Conservation (phyloP, 1,284 basidiomycete genomes). For the Flammula alnicola region DNA sequence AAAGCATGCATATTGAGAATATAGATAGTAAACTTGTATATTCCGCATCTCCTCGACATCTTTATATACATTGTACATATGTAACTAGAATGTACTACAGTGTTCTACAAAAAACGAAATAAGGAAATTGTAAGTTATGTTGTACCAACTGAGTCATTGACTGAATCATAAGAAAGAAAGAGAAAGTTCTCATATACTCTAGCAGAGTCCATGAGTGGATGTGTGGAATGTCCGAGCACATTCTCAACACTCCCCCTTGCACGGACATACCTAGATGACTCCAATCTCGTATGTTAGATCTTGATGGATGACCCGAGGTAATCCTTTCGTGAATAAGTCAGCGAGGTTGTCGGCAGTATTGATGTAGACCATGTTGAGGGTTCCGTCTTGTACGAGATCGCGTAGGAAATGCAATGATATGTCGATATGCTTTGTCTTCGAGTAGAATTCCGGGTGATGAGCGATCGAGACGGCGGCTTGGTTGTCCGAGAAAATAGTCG, state of each 20-base stretch:
- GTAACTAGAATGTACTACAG: too few species aligned
- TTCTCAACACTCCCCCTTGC: conserved; percentile 27
- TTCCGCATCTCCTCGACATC: too few species aligned
- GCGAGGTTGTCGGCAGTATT: conserved; percentile 21
- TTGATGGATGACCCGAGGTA: conserved; percentile 15
- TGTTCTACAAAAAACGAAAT: too few species aligned
- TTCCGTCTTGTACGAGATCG: conserved; percentile 24
- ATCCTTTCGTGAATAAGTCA: conserved; percentile 28
- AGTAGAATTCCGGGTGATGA: conserved; percentile 34
- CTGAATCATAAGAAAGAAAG: too few species aligned
- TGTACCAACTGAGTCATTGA: too few species aligned
- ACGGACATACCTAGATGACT: conserved; percentile 17
- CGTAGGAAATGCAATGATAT: conserved; percentile 39
- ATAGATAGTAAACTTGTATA: too few species aligned
- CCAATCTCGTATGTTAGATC: conserved; percentile 19
- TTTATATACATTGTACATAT: too few species aligned
- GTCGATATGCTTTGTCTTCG: conserved; percentile 46
- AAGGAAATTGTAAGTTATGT: too few species aligned
- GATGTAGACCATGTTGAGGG: conserved; percentile 22
- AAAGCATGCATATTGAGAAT: too few species aligned
- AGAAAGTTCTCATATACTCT: too few species aligned
- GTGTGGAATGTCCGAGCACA: too few species aligned
- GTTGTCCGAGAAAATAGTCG: conserved; percentile 37
- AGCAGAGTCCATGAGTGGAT: too few species aligned
- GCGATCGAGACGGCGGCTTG: conserved; percentile 36